Conservation (phyloP, 1,284 basidiomycete genomes). For the Fomitopsis schrenkii region DNA sequence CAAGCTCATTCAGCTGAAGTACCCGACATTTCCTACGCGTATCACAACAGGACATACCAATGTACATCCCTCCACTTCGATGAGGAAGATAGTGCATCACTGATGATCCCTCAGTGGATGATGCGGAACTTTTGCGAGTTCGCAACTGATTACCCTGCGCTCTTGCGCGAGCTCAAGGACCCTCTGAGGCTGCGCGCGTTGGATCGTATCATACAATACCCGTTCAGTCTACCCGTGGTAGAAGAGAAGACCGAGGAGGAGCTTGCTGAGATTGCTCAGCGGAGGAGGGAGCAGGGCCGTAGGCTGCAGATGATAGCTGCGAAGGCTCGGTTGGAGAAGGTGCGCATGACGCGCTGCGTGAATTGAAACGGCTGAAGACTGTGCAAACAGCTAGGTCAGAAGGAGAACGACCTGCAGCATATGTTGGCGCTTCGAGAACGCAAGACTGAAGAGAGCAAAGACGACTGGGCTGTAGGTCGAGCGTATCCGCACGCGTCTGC, state of each 20-base stretch:
- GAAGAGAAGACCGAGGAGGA: slow-evolving; percentile 95
- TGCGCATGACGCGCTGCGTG: slow-evolving; percentile 22
- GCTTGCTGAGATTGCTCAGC: slow-evolving; percentile 72
- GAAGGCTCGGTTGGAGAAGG: slow-evolving; percentile 84
- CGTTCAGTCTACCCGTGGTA: slow-evolving; percentile 63
- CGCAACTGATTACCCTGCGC: slow-evolving; percentile 71
- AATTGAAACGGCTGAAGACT: no score
- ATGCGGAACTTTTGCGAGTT: slow-evolving; percentile 86
- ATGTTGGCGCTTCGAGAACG: slow-evolving; percentile 66
- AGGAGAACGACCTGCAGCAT: slow-evolving; percentile 80
- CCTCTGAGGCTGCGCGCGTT: slow-evolving; percentile 61
- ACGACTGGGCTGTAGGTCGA: slow-evolving; percentile 65
- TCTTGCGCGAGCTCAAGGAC: slow-evolving; percentile 62
- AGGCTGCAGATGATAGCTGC: slow-evolving; percentile 93
- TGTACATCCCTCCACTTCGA: slow-evolving; percentile 25
- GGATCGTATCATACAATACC: slow-evolving; percentile 83
- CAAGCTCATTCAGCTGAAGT: slow-evolving; percentile 93
- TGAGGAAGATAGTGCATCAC: background rate
- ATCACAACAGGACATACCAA: slow-evolving; percentile 53
- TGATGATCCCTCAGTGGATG: slow-evolving; percentile 65
- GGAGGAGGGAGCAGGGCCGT: slow-evolving; percentile 79
- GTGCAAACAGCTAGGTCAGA: slow-evolving; percentile 56
- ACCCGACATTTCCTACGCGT: slow-evolving; percentile 80
- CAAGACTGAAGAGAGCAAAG: slow-evolving; percentile 63
- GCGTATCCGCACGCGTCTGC: no score